Base-by-base conservation (phyloP, 1,284 basidiomycete genomes). In the Lignosus rhinocerotis region DNA sequence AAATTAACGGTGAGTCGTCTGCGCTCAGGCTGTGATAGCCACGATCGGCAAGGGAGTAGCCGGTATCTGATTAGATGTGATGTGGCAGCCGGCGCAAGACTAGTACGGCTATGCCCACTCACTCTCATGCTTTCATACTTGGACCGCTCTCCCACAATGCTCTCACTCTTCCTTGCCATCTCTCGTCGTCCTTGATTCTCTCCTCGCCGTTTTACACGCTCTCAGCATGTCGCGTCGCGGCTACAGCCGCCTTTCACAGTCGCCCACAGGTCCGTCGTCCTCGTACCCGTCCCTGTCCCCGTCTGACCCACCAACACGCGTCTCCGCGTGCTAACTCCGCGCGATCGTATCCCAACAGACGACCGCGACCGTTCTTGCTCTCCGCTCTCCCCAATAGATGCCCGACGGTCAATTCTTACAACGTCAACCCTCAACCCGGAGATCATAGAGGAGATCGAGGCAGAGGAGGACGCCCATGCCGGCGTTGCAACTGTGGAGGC, bases 401-500 rank as follows among this genome's bases (percentile, higher is more conserved):
- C 53, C 6, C 61, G 61, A 10, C 51, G 62, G 11, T 60, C 62
- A 2, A 46, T 63, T 6, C 53, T 58, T 25, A 51, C 56, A 6
- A 55, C 53, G 1, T 61, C 62, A 11, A 59, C 55, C 11, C 56
- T 62, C 48, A 31, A 56, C n/a, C 58, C 55, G 14, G 53, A 59
- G 21, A 48, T 53, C 30, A 38, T 54, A 17, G 60, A 60, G 19
- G 65, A 68, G 47, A 51, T 67, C 47, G 62, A 62, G 51, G 64
- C 50, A 16, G 67, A 67, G 47, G 54, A 62, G 57, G 74, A 74
- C 32, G 77, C 77, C 2, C 79, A 82, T 56, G 59, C 68, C 17
- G 83, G 83, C 39, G 83, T 84, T 16, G 73, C 70, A 58, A 78
- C 74, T n/a, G 80, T 83, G 17, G 79, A 85, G 64, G 83, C 81